phyloP scores from a whole-genome alignment of 257 asterid species.

The Jacaranda mimosifolia region DNA sequence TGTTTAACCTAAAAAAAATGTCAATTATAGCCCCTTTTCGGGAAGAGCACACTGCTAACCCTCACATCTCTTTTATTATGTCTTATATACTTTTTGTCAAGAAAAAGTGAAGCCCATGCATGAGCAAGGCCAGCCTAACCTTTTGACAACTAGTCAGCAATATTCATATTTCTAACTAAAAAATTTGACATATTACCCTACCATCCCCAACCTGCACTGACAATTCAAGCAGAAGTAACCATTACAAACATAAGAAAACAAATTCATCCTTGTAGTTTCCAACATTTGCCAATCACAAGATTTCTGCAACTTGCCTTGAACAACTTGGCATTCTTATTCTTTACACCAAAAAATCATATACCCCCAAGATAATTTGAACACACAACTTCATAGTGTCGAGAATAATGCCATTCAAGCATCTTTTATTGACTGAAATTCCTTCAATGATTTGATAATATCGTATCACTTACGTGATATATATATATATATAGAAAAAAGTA shows the following conservation, averaged over 20 bases:
- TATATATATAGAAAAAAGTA: too few relatives aligned
- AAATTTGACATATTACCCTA: slow-evolving; percentile 5
- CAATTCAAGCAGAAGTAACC: not conserved
- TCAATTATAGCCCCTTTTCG: not conserved
- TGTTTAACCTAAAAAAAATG: not conserved
- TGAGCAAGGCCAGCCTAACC: slow-evolving; percentile 25
- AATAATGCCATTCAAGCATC: not conserved
- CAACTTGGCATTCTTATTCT: slow-evolving; percentile 26
- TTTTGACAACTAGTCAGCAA: slow-evolving; percentile 29
- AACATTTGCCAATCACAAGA: not conserved
- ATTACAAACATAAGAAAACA: not conserved
- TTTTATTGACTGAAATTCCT: too few relatives aligned
- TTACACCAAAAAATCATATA: slow-evolving; percentile 7
- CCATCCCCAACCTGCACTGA: slow-evolving; percentile 14
- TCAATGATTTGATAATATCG: not conserved
- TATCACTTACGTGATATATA: too few relatives aligned
- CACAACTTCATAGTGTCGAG: not conserved
- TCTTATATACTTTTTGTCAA: not conserved
- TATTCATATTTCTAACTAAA: not conserved
- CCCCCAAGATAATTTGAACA: not conserved
- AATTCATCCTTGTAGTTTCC: not conserved
- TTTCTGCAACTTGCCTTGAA: slow-evolving; percentile 28
- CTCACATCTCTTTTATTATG: not conserved
- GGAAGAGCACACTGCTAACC: not conserved
- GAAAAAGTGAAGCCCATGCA: slow-evolving; percentile 20